Conservation (phyloP, 495 filamentous ascomycete species). For the Neurospora cerealis region DNA sequence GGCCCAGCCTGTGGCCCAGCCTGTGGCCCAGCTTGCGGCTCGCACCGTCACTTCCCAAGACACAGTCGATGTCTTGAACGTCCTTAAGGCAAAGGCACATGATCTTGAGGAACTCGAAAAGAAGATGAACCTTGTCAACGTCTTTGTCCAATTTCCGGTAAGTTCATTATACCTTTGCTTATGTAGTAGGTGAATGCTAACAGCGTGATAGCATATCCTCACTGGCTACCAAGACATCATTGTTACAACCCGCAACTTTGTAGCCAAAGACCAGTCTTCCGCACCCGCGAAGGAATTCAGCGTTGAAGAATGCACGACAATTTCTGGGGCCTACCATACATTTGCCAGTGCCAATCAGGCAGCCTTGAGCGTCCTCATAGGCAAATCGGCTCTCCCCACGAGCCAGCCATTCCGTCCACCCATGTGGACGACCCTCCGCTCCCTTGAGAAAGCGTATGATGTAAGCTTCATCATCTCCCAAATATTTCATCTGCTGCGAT, state of each 20-base stretch:
- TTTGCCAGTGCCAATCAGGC: constrained; percentile 16
- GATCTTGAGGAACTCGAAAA: background rate
- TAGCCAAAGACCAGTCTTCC: no score
- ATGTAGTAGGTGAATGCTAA: no score
- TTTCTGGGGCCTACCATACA: constrained; percentile 10
- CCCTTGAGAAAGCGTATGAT: constrained; percentile 13
- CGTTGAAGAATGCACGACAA: background rate
- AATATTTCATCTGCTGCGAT: background rate
- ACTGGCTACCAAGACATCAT: no score
- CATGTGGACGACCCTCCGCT: background rate
- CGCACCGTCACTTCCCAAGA: background rate
- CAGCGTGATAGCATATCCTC: no score
- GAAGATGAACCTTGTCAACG: no score
- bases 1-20: constrained; percentile 6
- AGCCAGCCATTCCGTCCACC: no score
- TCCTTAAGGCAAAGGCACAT: constrained; percentile 7
- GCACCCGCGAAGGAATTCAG: background rate
- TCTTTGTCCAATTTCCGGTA: no score
- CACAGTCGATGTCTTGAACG: constrained; percentile 8
- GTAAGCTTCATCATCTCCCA: constrained; percentile 8
- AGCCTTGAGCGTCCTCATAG: constrained; percentile 21
- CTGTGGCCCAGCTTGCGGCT: background rate
- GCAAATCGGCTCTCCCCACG: constrained; percentile 5
- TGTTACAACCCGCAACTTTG: no score
- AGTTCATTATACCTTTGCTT: no score